phyloP scores from a whole-genome alignment of 1,284 basidiomycete genomes.

The Cystobasidium slooffiae region DNA sequence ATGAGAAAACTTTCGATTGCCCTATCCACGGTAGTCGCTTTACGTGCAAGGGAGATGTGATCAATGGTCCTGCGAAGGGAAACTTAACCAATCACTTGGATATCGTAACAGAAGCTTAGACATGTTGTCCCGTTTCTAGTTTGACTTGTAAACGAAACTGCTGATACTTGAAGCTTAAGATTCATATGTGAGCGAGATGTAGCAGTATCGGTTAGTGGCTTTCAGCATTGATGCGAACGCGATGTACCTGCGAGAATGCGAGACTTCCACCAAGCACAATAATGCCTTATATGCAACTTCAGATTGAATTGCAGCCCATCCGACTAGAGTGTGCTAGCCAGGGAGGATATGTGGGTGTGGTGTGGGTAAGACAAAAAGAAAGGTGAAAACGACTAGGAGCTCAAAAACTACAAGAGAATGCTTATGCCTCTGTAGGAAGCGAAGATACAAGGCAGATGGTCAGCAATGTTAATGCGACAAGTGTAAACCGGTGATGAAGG shows the following conservation, averaged over 20 bases:
- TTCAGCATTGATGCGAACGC: no score
- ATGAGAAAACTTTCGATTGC: constrained; percentile 32
- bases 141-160: no score
- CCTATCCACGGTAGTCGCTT: constrained; percentile 20
- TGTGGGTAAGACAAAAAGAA: constrained; percentile 1
- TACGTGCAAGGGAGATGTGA: constrained; percentile 26
- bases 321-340: constrained; percentile 10
- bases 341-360: constrained; percentile 18
- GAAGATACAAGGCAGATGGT: not conserved
- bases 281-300: not conserved
- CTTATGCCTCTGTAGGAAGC: constrained; percentile 31
- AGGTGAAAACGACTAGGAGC: constrained; percentile 1
- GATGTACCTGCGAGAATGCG: no score
- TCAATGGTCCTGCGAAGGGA: constrained; percentile 27
- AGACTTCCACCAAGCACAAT: no score
- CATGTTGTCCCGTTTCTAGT: not conserved
- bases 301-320: constrained; percentile 18
- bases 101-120: constrained; percentile 9
- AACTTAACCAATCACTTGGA: constrained; percentile 14
- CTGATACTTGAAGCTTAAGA: no score
- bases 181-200: no score
- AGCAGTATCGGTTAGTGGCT: no score
- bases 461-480: not conserved
- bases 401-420: constrained; percentile 13
- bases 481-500: not conserved